Conservation (phyloP, 441 rosid species). For the Populus hybrid region DNA sequence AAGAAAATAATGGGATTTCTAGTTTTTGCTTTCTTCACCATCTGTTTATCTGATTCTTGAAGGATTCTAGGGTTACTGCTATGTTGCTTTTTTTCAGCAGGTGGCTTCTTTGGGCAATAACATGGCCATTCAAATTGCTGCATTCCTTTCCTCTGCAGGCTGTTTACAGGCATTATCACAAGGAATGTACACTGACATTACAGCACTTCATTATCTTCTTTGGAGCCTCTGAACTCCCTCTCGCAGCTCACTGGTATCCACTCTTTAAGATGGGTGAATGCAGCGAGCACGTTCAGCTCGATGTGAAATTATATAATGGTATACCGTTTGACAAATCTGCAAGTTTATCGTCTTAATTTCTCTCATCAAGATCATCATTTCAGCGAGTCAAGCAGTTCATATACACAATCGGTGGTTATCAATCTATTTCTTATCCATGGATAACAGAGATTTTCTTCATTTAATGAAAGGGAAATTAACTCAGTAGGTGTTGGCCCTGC, state of each 20-base stretch:
- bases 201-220: slow-evolving; percentile 47
- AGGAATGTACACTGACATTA: slow-evolving; percentile 31
- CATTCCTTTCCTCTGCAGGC: slow-evolving; percentile 29
- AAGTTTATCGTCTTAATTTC: neutral
- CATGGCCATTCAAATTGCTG: slow-evolving; percentile 51
- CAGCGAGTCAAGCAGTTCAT: neutral
- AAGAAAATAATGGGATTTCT: neutral
- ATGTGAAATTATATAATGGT: slow-evolving; percentile 43
- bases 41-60: slow-evolving; percentile 22
- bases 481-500: no score
- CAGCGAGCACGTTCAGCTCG: slow-evolving; percentile 39
- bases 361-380: neutral
- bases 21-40: slow-evolving; percentile 4
- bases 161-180: slow-evolving; percentile 34
- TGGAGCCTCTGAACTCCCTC: slow-evolving; percentile 42
- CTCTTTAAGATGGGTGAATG: slow-evolving; percentile 51
- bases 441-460: no score
- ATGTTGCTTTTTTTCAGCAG: slow-evolving; percentile 50
- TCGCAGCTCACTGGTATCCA: slow-evolving; percentile 52
- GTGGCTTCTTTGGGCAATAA: slow-evolving; percentile 54
- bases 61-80: slow-evolving; percentile 51
- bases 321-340: neutral
- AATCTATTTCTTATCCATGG: no score
- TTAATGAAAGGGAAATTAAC: slow-evolving; percentile 24
- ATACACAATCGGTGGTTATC: slow-evolving; percentile 21